Conservation (phyloP, 345 rosid species). For the Leavenworthia alabamica region DNA sequence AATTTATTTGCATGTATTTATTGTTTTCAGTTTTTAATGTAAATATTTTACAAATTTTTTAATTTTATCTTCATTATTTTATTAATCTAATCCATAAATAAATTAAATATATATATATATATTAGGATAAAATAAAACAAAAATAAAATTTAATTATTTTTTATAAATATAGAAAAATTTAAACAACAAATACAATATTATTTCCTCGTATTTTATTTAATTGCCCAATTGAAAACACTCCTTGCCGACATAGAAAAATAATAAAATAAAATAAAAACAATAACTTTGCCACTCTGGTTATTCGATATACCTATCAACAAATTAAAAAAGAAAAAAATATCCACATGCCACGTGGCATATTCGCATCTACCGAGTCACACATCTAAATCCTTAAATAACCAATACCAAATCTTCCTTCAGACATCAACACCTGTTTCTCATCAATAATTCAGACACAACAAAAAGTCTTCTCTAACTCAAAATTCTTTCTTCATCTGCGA, state of each 20-base stretch:
- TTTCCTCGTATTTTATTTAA: neutral
- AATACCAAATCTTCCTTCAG: neutral
- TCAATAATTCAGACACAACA: too few species aligned
- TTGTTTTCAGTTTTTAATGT: too few species aligned
- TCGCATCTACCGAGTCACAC: neutral
- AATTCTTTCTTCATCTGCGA: neutral
- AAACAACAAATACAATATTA: too few species aligned
- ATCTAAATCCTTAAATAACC: neutral
- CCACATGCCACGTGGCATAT: neutral
- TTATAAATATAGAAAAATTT: too few species aligned
- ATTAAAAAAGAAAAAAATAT: neutral
- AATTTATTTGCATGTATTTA: too few species aligned
- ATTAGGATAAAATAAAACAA: too few species aligned
- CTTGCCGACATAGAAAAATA: constrained; percentile 20
- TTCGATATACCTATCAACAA: neutral
- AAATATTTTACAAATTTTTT: too few species aligned
- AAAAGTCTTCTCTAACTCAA: too few species aligned
- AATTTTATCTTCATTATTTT: too few species aligned
- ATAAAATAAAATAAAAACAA: neutral
- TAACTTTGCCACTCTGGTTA: neutral
- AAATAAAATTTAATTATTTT: too few species aligned
- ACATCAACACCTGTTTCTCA: constrained; percentile 5
- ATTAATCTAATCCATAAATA: too few species aligned
- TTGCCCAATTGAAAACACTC: neutral
- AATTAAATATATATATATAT: too few species aligned